Conservation (phyloP, 2,329 filamentous ascomycete species). For the Thielaviopsis ethacetica region DNA sequence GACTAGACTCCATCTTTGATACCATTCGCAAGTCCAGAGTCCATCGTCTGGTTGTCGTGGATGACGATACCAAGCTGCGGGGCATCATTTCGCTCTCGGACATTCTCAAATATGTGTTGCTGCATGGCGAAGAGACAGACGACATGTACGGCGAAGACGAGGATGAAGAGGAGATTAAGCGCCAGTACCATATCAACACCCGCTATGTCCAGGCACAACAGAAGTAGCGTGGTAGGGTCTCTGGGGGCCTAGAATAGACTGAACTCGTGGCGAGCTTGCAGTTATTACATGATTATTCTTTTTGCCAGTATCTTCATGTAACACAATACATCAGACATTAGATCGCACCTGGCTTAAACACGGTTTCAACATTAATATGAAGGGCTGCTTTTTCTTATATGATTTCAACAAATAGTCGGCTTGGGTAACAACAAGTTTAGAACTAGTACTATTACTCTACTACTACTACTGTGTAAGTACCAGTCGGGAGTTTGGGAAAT, state of each 20-base stretch:
- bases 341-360: background rate
- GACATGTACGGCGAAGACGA: slow-evolving; percentile 19
- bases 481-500: background rate
- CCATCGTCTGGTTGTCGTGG: slow-evolving; percentile 81
- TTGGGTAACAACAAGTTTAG: background rate
- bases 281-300: background rate
- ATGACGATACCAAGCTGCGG: slow-evolving; percentile 71
- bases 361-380: background rate
- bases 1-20: slow-evolving; percentile 89
- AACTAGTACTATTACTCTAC: background rate
- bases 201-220: slow-evolving; percentile 7
- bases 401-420: background rate
- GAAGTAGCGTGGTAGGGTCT: background rate
- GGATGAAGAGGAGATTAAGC: slow-evolving; percentile 12
- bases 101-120: slow-evolving; percentile 85
- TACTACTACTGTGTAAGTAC: background rate
- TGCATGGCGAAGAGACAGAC: slow-evolving; percentile 49
- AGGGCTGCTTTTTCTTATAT: background rate
- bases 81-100: slow-evolving; percentile 90
- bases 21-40: slow-evolving; percentile 91
- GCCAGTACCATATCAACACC: slow-evolving; percentile 4
- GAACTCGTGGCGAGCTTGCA: background rate
- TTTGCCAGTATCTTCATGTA: background rate
- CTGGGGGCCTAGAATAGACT: background rate
- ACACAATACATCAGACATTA: background rate